Evolutionary conservation across 306 rosid genomes (phyloP).

Genomic region (Benincasa hispida): DNA sequence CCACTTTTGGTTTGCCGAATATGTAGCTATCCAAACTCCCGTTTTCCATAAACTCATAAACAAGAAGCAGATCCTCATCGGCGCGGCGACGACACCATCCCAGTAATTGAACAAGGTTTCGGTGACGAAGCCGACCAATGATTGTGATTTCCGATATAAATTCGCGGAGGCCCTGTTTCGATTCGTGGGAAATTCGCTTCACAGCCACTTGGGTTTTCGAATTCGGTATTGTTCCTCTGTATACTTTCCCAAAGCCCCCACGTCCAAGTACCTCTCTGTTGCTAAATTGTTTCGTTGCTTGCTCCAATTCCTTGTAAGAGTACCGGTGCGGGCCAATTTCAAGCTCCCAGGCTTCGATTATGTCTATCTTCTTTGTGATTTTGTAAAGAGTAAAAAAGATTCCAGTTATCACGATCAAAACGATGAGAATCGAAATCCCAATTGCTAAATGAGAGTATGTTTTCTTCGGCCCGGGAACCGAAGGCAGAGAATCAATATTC

Average conservation of each 20-base stretch:
- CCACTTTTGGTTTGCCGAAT: background rate
- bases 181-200: background rate
- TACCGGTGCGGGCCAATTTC: background rate
- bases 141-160: background rate
- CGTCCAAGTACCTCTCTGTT: background rate
- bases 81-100: background rate
- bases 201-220: background rate
- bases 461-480: conserved; percentile 29
- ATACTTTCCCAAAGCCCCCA: background rate
- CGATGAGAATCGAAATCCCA: no score
- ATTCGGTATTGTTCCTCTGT: background rate
- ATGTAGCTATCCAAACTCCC: conserved; percentile 2
- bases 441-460: no score
- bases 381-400: background rate
- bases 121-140: conserved; percentile 1
- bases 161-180: background rate
- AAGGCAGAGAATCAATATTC: conserved; percentile 39
- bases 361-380: background rate
- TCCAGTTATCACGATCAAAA: background rate
- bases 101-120: conserved; percentile 6
- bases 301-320: background rate
- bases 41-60: background rate
- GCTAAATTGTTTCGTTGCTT: background rate
- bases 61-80: background rate
- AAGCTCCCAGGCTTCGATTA: background rate